phyloP scores from a whole-genome alignment of 108 stramenopile genomes.

The Skeletonema costatum region DNA sequence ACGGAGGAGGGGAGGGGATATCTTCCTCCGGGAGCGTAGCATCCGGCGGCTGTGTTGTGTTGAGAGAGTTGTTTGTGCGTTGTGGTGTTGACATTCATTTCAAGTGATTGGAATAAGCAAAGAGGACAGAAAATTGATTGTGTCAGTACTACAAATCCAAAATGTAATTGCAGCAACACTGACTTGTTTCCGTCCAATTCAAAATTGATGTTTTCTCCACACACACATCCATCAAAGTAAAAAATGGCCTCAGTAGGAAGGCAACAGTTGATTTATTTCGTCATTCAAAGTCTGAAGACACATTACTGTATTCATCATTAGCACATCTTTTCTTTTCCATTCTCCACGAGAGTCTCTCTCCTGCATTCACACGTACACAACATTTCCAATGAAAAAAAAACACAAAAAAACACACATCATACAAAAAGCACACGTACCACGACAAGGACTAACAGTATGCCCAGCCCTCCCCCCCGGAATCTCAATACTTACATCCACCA shows the following conservation, averaged over 20 bases:
- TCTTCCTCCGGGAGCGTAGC: slow-evolving; percentile 98
- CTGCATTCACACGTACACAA: not conserved
- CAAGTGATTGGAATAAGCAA: too few relatives aligned
- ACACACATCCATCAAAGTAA: not conserved
- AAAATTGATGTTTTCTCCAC: not conserved
- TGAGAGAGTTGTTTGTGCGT: not conserved
- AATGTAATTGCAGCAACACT: not conserved
- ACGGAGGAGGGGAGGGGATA: slow-evolving; percentile 98
- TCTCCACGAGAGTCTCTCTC: not conserved
- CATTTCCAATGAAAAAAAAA: slow-evolving; percentile 1
- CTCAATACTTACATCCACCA: slow-evolving; percentile 83
- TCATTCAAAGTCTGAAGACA: slow-evolving; percentile 1
- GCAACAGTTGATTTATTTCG: slow-evolving; percentile 4
- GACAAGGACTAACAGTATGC: slow-evolving; percentile 93
- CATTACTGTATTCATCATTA: slow-evolving; percentile 4
- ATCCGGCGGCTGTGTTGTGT: slow-evolving; percentile 82
- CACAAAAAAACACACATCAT: not conserved
- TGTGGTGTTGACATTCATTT: not conserved
- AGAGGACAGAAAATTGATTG: not conserved
- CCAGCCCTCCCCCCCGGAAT: slow-evolving; percentile 98
- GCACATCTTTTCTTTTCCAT: not conserved
- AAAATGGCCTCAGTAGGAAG: slow-evolving; percentile 10
- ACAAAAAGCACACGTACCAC: slow-evolving; percentile 38
- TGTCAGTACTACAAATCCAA: not conserved
- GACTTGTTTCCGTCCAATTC: too few relatives aligned